Evolutionary conservation across 1,284 basidiomycete species (phyloP).

Genomic region (Neolentinus lepideus): DNA sequence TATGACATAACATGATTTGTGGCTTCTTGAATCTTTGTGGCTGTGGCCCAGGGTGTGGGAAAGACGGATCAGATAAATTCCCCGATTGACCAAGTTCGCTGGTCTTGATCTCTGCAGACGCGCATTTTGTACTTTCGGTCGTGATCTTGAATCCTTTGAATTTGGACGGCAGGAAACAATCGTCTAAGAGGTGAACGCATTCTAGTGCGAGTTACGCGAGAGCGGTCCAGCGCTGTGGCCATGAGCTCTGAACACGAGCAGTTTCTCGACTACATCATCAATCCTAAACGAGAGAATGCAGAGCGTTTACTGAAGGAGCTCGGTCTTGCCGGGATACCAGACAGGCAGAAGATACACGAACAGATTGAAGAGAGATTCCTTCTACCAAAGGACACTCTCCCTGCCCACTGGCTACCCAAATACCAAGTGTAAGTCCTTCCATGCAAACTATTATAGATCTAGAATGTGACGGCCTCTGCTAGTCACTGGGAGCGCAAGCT

Average conservation of each 20-base stretch:
- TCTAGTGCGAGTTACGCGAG: too few species aligned
- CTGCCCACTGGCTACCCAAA: conserved; percentile 62
- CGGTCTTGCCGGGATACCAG: conserved; percentile 47
- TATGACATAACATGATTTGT: too few species aligned
- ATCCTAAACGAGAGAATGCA: conserved; percentile 34
- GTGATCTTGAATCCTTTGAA: too few species aligned
- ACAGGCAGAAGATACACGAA: conserved; percentile 48
- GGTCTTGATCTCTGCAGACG: too few species aligned
- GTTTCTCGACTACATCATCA: conserved; percentile 40
- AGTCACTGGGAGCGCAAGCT: conserved; percentile 69
- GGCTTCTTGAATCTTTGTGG: too few species aligned
- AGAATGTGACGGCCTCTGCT: conserved; percentile 10
- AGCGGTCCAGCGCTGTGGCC: neutral
- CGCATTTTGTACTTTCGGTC: too few species aligned
- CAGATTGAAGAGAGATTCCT: conserved; percentile 66
- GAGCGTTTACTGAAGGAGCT: conserved; percentile 40
- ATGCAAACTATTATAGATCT: neutral
- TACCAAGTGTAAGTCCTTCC: conserved; percentile 58
- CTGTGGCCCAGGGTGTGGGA: too few species aligned
- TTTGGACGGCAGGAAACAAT: too few species aligned
- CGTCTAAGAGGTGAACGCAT: too few species aligned
- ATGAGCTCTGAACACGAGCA: conserved; percentile 11
- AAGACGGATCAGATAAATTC: too few species aligned
- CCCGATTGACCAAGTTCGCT: too few species aligned
- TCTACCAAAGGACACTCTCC: conserved; percentile 54